Base-by-base conservation (phyloP, 2,329 filamentous ascomycete genomes). In the Diaporthe helianthi region DNA sequence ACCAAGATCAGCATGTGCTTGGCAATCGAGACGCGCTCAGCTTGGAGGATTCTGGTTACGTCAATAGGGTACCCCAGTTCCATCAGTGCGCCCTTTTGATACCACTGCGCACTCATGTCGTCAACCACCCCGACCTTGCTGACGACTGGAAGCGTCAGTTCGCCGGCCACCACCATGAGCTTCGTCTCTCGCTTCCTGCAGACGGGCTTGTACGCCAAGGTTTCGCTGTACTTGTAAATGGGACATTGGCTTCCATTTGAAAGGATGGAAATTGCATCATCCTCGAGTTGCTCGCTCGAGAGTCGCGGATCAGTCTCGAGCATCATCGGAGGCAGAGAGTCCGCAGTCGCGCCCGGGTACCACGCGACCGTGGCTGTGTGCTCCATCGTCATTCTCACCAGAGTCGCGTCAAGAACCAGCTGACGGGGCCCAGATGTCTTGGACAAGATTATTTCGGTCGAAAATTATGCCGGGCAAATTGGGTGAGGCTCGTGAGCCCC, bases 101-200 rank as follows among this genome's bases (percentile, higher is more conserved):
- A 68, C 66, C 66, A 68, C 22, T 52, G 66, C 15, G 66, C 61
- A 15, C 66, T 68, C 38, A 68, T 52, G 51, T 68, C 55, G n/a
- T 68, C 66, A 12, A 68, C 66, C n/a, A 64, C 60, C 13, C 66
- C 66, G n/a, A 64, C 38, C 49, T 54, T 68, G 47, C 36, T 68
- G 29, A 64, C 49, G 24, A 67, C 41, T n/a, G 10, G 29, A 17
- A 67, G 29, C 5, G 65, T 67, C 15, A 67, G 65, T 2, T 67
- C 52, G 24, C 33, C 31, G 7, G 65, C 65, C 9, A 67, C n/a
- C 29, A 49, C 41, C 65, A 67, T 58, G 17, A 67, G 65, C 22
- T 58, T 67, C 33, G 65, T 67, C 65, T 67, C 65, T 12, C 65
- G 52, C 52, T 58, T 67, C 5, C 65, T 47, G 52, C 65, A 68